Evolutionary conservation across 2,329 filamentous ascomycete species (phyloP).

Genomic region (Fusarium udum): DNA sequence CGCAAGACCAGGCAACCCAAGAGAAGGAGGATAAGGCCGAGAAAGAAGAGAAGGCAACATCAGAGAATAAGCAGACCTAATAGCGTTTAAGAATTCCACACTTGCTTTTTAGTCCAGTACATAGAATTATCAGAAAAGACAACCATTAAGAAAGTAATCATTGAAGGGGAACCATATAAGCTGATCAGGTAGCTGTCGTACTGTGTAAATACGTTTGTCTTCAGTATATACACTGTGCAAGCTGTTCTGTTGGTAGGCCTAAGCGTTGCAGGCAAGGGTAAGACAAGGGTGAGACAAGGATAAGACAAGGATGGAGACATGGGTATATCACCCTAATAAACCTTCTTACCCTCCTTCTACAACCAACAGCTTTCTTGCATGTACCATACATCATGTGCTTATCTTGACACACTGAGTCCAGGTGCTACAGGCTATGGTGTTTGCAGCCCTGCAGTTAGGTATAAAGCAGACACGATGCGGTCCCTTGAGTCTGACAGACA

Average conservation of each 20-base stretch:
- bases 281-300: neutral
- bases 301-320: neutral
- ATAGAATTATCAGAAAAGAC: neutral
- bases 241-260: neutral
- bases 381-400: neutral
- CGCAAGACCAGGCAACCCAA: neutral
- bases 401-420: neutral
- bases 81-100: neutral
- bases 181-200: neutral
- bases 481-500: neutral
- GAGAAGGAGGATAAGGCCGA: neutral
- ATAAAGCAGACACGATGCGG: neutral
- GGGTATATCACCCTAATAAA: neutral
- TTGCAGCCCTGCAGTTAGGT: neutral
- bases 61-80: neutral
- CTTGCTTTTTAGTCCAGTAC: neutral
- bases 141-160: neutral
- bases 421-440: neutral
- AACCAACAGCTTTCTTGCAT: neutral
- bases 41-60: neutral
- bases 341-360: neutral
- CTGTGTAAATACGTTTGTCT: neutral
- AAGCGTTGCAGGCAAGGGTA: neutral
- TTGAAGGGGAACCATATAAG: neutral
- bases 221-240: neutral